Evolutionary conservation across 306 rosid genomes (phyloP), one percentile per base, ranked within the genome.

Genomic region (Fragaria ananassa): DNA sequence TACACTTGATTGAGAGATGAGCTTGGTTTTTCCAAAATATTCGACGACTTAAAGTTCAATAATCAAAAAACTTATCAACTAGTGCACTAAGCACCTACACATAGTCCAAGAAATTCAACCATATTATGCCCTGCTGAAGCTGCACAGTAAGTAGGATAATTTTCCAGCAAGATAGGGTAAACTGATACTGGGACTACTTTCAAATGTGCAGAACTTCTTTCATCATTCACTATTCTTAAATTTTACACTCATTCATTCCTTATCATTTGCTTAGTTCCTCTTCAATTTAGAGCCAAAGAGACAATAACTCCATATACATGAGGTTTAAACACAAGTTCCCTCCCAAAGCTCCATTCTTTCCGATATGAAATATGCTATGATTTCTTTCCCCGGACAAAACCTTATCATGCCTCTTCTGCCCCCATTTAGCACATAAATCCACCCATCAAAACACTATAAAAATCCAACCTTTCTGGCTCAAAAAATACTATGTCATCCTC

Each of bases 161-260:
- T 41, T 57, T 29, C 61, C 53, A 42, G 41, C 19, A 42, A 60
- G 7, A 58, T 34, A 7, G 39, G 62, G 54, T 14, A 23, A 57
- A 23, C 35, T 23, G 10, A 23, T 8, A 10, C 0, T 0, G 13
- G 3, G 76, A 11, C 42, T 10, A 11, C 57, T 44, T 11, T 34
- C 66, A 25, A 39, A n/a, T 37, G 23, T 21, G 25, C 35, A 13
- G 25, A 56, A 37, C 21, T 54, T 72, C 29, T 54, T 72, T 41
- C 15, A 39, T 39, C 51, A 39, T 72, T 72, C 76, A 23, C 54
- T 31, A 14, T 72, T 72, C 51, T 56, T 72, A 39, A n/a, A 8
- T 54, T 56, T 25, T 23, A 41, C 41, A 39, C 9, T 37, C 0
- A 72, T n/a, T 45, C 13, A 72, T 56, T 21, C 37, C 51, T 37